Evolutionary conservation across 192 early-diverging fungal genomes (phyloP).

Genomic region (Helicostylum pulchrum): DNA sequence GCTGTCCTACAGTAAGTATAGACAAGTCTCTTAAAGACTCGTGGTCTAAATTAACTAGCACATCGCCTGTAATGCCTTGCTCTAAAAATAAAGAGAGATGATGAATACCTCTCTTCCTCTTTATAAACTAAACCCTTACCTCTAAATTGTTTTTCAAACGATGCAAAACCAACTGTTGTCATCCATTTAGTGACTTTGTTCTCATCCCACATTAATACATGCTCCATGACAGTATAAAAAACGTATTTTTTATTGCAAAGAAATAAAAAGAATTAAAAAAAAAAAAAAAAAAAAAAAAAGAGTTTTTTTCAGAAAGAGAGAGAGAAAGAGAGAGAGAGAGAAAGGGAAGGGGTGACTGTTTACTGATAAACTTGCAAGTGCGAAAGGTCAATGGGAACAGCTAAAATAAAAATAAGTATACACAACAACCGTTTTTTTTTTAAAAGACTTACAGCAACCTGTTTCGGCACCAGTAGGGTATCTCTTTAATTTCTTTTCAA

Average conservation of each 20-base stretch:
- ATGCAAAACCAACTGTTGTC: slow-evolving; percentile 48
- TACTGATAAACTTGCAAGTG: slow-evolving; percentile 11
- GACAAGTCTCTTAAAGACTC: slow-evolving; percentile 86
- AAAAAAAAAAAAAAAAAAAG: neutral
- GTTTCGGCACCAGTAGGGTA: slow-evolving; percentile 36
- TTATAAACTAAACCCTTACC: slow-evolving; percentile 28
- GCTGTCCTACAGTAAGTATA: slow-evolving; percentile 80
- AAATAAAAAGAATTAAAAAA: neutral
- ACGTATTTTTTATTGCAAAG: neutral
- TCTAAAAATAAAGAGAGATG: slow-evolving; percentile 48
- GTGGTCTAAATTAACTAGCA: slow-evolving; percentile 86
- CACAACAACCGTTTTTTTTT: neutral
- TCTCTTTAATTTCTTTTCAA: slow-evolving; percentile 31
- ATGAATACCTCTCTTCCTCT: neutral
- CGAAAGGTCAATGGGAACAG: slow-evolving; percentile 29
- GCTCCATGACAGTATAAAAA: slow-evolving; percentile 39
- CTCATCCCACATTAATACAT: slow-evolving; percentile 55
- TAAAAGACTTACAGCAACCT: slow-evolving; percentile 34
- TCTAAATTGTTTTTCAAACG: slow-evolving; percentile 55
- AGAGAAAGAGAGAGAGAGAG: neutral
- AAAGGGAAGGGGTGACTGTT: neutral
- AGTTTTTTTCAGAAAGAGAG: neutral
- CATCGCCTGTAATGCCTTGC: slow-evolving; percentile 86
- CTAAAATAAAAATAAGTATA: slow-evolving; percentile 3
- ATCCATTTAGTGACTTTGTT: slow-evolving; percentile 55